Conservation (phyloP, 306 rosid genomes). For the Purshia tridentata region DNA sequence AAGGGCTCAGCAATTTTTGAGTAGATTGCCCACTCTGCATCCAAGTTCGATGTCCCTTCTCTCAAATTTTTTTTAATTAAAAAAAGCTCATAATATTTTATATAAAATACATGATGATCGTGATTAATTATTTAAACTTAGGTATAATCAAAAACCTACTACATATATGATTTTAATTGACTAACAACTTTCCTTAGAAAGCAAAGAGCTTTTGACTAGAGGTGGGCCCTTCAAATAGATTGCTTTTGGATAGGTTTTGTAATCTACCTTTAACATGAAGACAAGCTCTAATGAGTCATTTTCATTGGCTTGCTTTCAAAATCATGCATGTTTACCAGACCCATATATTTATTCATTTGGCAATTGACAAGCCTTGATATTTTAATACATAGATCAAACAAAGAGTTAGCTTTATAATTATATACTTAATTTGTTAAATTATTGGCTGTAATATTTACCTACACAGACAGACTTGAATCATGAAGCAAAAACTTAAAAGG, state of each 20-base stretch:
- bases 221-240: background rate
- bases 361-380: background rate
- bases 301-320: conserved; percentile 2
- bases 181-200: background rate
- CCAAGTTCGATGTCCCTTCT: too few relatives aligned
- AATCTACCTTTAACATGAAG: conserved; percentile 7
- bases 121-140: too few relatives aligned
- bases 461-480: background rate
- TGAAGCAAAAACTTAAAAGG: conserved; percentile 15
- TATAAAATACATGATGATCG: too few relatives aligned
- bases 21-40: too few relatives aligned
- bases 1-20: too few relatives aligned
- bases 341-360: background rate
- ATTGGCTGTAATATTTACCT: background rate
- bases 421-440: background rate
- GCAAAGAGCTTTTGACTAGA: background rate
- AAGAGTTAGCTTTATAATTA: background rate
- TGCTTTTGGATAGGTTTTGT: background rate
- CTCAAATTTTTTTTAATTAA: too few relatives aligned
- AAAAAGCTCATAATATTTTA: too few relatives aligned
- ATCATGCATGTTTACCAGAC: background rate
- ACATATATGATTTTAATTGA: too few relatives aligned
- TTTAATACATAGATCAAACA: background rate
- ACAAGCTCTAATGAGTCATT: background rate
- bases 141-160: too few relatives aligned